A percentile compares a stretch with the other conserved stretches of the same genome.
Evolutionary conservation across 306 rosid species (phyloP).

Genomic region (Pueraria montana): DNA sequence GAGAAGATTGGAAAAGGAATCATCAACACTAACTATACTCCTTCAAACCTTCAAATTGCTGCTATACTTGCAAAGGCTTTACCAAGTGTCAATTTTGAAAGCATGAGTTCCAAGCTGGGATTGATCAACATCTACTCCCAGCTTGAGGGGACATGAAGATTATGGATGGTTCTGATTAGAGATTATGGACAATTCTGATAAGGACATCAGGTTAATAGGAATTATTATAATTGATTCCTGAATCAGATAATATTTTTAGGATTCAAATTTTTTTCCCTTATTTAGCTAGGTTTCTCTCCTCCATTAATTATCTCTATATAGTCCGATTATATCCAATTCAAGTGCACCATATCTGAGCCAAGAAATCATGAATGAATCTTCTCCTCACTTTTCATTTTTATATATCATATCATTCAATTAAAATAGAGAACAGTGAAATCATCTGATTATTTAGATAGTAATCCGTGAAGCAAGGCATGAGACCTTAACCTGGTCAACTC

Average conservation of each 20-base stretch:
- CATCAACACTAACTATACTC: not conserved
- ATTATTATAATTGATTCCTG: not conserved
- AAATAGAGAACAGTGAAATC: not conserved
- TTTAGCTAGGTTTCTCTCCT: not conserved
- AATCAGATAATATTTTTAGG: not conserved
- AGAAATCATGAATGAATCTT: not conserved
- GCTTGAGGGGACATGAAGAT: conserved; percentile 2
- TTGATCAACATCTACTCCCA: not conserved
- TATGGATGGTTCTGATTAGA: not conserved
- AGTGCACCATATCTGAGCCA: not conserved
- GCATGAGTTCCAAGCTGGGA: not conserved
- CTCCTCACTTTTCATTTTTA: not conserved
- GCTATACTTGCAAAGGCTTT: not conserved
- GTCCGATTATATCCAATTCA: not conserved
- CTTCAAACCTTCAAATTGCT: not conserved
- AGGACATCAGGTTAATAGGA: not conserved
- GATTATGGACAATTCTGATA: not conserved
- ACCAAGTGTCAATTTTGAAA: not conserved
- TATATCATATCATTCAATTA: not conserved
- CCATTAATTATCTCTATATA: not conserved
- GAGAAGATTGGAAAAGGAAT: not conserved
- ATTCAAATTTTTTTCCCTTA: not conserved
- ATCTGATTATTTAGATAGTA: not conserved
- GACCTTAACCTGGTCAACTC: conserved; percentile 20
- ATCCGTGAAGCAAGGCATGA: conserved; percentile 31